Conservation (phyloP, 2,329 filamentous ascomycete genomes). For the Cyanodermella asteris region DNA sequence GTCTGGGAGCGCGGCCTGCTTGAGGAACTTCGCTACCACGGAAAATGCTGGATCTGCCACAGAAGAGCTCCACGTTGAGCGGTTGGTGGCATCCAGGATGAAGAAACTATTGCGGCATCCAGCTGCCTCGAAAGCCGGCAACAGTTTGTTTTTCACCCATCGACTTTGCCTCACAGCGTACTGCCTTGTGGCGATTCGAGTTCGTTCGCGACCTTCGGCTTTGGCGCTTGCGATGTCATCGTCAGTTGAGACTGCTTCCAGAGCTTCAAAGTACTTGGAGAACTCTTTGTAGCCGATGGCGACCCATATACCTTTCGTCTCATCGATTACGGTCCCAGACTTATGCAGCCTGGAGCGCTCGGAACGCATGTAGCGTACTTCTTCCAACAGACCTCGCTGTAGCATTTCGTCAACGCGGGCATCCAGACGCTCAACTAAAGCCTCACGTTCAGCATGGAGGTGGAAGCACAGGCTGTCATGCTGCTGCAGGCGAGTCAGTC, state of each 20-base stretch:
- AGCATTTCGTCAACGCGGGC: conserved; percentile 71
- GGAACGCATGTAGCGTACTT: conserved; percentile 32
- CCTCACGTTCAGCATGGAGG: conserved; percentile 54
- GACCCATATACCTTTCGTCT: conserved; percentile 75
- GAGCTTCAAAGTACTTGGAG: conserved; percentile 41
- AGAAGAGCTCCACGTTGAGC: conserved; percentile 34
- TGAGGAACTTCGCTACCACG: conserved; percentile 43
- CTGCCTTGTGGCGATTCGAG: conserved; percentile 63
- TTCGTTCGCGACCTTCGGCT: conserved; percentile 44
- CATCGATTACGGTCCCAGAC: conserved; percentile 38
- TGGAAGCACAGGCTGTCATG: conserved; percentile 56
- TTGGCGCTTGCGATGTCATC: conserved; percentile 22
- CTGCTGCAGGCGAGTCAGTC: conserved; percentile 5
- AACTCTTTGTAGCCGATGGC: conserved; percentile 95
- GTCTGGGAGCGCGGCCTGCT: conserved; percentile 29
- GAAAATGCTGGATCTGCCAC: conserved; percentile 43
- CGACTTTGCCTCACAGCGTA: conserved; percentile 69
- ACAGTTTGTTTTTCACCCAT: conserved; percentile 71
- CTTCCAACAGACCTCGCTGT: conserved; percentile 36
- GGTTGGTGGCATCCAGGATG: conserved; percentile 59
- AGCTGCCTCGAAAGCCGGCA: conserved; percentile 41
- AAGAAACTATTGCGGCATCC: conserved; percentile 39
- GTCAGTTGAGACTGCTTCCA: conserved; percentile 13
- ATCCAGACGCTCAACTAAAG: conserved; percentile 50
- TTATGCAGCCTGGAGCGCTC: conserved; percentile 24